Evolutionary conservation across 2,329 filamentous ascomycete genomes (phyloP), one percentile per base, ranked within the genome.

Genomic region (Endothia cerciana): DNA sequence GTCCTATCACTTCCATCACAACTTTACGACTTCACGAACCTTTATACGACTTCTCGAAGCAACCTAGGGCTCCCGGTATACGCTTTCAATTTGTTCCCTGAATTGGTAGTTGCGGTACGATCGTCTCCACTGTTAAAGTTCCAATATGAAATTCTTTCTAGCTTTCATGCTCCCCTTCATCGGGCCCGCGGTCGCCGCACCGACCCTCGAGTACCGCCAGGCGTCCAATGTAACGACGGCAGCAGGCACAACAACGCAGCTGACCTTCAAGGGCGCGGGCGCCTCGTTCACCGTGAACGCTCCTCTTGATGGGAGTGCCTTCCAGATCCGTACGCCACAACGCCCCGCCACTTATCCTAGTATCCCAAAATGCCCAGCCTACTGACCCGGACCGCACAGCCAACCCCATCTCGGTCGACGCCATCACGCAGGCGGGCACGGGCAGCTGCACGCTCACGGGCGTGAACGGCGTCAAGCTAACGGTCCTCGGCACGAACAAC

Each of bases 241-340:
- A 30, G 45, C 60, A 38, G 64, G 51, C 49, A 53, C 55, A 4
- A 63, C 61, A 15, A 66, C 57, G 51, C 55, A 66, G 40, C 40
- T 66, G 30, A 64, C 65, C 7, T 66, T 66, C n/a, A 49, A 47
- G 11, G 65, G 62, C n/a, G 65, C 65, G 10, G 58, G 41, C 33
- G 62, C 65, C 43, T 43, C 56, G 1, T 64, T 66, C 49, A 61
- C 25, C 17, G 51, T 64, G 33, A 58, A 25, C 8, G 65, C 62
- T 8, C 65, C 65, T 28, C 25, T 66, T 4, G 62, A 64, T 13
- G 65, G 65, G 3, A 64, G 65, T 15, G 49, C 58, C 10, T 66
- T 38, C 47, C 47, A 49, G n/a, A 36, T 63, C 36, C 36, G 57
- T 47, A 41, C 53, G 57, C 47, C 15, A 28, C 15, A 10, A 8